Conservation (phyloP, 768 basidiomycete species). For the Amanita inopinata region DNA sequence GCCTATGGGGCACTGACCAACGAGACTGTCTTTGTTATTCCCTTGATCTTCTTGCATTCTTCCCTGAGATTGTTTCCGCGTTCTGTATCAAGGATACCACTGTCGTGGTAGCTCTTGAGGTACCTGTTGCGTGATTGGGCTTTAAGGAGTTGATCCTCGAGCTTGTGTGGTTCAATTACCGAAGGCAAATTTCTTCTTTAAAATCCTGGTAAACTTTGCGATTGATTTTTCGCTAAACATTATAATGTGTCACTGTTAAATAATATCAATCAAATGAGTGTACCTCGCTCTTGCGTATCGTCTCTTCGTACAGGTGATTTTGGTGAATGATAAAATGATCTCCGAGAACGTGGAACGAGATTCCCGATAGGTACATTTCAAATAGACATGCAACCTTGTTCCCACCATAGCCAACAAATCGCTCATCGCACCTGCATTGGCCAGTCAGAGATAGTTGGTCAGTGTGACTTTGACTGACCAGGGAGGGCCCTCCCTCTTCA, state of each 20-base stretch:
- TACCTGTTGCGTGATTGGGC: slow-evolving; percentile 33
- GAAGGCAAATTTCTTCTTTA: slow-evolving; percentile 67
- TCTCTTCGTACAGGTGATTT: slow-evolving; percentile 75
- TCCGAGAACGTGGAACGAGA: slow-evolving; percentile 73
- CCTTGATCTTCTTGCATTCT: slow-evolving; percentile 60
- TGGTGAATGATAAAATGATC: slow-evolving; percentile 90
- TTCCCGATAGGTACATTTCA: slow-evolving; percentile 83
- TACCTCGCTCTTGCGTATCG: slow-evolving; percentile 62
- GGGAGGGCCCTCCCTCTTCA: slow-evolving; percentile 64
- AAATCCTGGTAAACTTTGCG: slow-evolving; percentile 71
- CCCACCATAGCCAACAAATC: slow-evolving; percentile 84
- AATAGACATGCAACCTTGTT: slow-evolving; percentile 92
- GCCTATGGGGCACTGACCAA: slow-evolving; percentile 23
- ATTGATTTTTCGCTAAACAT: slow-evolving; percentile 56
- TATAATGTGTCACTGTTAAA: neutral
- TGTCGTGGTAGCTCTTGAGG: slow-evolving; percentile 46
- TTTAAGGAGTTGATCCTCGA: neutral
- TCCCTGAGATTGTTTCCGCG: slow-evolving; percentile 42
- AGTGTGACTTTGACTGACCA: slow-evolving; percentile 36
- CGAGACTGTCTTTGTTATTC: slow-evolving; percentile 29
- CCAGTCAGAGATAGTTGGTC: slow-evolving; percentile 1
- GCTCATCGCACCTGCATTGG: slow-evolving; percentile 73
- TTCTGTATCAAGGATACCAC: slow-evolving; percentile 38
- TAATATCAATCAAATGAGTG: slow-evolving; percentile 1
- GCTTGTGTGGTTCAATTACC: slow-evolving; percentile 25